phyloP scores from a whole-genome alignment of 345 rosid genomes.

The Capsella bursapastoris region DNA sequence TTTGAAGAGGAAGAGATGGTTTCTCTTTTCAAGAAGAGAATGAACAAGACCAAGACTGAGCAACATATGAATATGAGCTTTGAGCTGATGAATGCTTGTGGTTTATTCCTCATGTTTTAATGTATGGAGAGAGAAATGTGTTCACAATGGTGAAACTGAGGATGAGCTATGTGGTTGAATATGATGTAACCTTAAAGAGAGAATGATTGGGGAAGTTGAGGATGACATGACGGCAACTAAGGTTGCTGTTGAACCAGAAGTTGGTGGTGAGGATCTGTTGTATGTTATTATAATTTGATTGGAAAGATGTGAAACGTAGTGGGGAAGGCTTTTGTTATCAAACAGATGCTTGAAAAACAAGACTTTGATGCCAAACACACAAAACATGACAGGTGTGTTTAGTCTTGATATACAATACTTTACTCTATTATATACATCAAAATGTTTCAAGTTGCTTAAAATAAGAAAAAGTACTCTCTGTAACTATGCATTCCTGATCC shows the following conservation, averaged over 20 bases:
- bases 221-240: constrained; percentile 33
- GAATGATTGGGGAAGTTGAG: constrained; percentile 26
- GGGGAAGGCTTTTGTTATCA: constrained; percentile 7
- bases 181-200: constrained; percentile 16
- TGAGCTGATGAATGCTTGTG: constrained; percentile 15
- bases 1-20: constrained; percentile 14
- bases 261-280: constrained; percentile 15
- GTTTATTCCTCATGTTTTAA: constrained; percentile 14
- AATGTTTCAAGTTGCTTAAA: background rate
- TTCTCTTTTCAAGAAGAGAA: constrained; percentile 18
- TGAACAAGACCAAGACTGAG: constrained; percentile 14
- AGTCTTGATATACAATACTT: constrained; percentile 9
- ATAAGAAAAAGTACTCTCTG: background rate
- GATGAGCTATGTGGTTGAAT: background rate
- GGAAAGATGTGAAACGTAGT: constrained; percentile 32
- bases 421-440: constrained; percentile 4
- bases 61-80: constrained; percentile 14
- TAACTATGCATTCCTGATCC: constrained; percentile 5
- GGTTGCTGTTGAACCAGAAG: constrained; percentile 28
- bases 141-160: background rate
- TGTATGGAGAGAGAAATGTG: background rate
- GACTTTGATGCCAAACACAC: constrained; percentile 17
- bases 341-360: constrained; percentile 28
- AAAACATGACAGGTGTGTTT: constrained; percentile 15
- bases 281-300: background rate